Evolutionary conservation across 306 rosid species (phyloP).

Genomic region (Prunus padus): DNA sequence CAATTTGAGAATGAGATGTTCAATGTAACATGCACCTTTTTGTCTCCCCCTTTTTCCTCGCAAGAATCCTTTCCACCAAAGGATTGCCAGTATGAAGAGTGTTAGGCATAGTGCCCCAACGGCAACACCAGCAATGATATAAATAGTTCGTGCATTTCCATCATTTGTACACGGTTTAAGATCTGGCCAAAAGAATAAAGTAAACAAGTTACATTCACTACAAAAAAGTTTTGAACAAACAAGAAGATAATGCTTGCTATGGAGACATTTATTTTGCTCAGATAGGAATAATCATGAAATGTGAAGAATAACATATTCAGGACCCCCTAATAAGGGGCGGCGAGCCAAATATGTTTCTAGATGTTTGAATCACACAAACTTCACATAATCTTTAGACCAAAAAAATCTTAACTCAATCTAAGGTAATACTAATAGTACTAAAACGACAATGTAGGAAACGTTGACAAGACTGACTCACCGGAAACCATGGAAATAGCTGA

Average conservation of each 20-base stretch:
- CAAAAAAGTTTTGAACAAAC: not conserved
- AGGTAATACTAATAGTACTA: not conserved
- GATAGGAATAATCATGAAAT: not conserved
- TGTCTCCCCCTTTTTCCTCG: constrained; percentile 11
- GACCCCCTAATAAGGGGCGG: too few relatives aligned
- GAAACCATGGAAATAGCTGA: constrained; percentile 60
- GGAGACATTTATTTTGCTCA: too few relatives aligned
- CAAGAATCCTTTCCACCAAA: constrained; percentile 43
- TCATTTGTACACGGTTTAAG: constrained; percentile 33
- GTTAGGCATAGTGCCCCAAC: constrained; percentile 32
- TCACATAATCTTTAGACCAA: too few relatives aligned
- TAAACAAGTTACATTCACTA: not conserved
- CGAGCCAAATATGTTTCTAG: too few relatives aligned
- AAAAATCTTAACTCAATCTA: too few relatives aligned
- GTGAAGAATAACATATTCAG: too few relatives aligned
- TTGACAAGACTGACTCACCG: constrained; percentile 31
- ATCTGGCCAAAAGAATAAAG: constrained; percentile 26
- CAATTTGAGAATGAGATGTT: constrained; percentile 7
- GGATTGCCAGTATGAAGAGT: constrained; percentile 31
- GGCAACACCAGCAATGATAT: constrained; percentile 21
- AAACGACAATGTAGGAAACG: not conserved
- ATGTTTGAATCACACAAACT: too few relatives aligned
- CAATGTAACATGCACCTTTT: constrained; percentile 22
- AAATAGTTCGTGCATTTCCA: constrained; percentile 10
- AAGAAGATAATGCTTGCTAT: not conserved